phyloP scores from a whole-genome alignment of 345 rosid species.

The Streptanthus diversifolius region DNA sequence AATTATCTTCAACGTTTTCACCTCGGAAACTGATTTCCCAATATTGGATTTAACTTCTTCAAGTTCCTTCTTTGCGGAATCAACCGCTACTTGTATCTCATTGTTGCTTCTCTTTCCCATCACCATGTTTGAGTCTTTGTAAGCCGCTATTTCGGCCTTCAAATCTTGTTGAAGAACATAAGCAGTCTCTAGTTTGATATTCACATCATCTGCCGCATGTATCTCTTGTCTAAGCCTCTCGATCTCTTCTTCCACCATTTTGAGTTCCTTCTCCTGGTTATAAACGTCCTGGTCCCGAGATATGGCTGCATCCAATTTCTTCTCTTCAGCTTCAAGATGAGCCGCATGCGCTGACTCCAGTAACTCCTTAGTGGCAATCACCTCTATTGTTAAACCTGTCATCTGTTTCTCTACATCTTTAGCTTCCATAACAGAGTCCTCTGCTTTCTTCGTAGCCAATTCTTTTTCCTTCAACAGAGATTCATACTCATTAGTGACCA shows the following conservation, averaged over 20 bases:
- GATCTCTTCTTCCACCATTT: constrained; percentile 79
- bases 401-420: constrained; percentile 80
- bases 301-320: constrained; percentile 66
- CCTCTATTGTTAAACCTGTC: constrained; percentile 71
- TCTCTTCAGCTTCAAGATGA: constrained; percentile 85
- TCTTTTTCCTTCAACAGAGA: constrained; percentile 54
- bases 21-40: constrained; percentile 70
- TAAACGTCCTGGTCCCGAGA: constrained; percentile 72
- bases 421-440: constrained; percentile 55
- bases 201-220: constrained; percentile 63
- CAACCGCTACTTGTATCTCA: constrained; percentile 54
- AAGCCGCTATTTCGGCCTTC: constrained; percentile 72
- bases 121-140: constrained; percentile 39
- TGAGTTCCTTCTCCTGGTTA: constrained; percentile 72
- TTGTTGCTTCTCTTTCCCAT: constrained; percentile 43
- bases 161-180: constrained; percentile 59
- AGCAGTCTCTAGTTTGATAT: constrained; percentile 61
- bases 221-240: constrained; percentile 63
- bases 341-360: constrained; percentile 81
- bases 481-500: constrained; percentile 50
- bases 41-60: constrained; percentile 74
- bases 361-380: constrained; percentile 69
- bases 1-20: constrained; percentile 63
- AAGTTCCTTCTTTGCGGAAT: constrained; percentile 77
- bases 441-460: constrained; percentile 60